phyloP scores from a whole-genome alignment of 257 asterid species.

The Petrea volubilis region DNA sequence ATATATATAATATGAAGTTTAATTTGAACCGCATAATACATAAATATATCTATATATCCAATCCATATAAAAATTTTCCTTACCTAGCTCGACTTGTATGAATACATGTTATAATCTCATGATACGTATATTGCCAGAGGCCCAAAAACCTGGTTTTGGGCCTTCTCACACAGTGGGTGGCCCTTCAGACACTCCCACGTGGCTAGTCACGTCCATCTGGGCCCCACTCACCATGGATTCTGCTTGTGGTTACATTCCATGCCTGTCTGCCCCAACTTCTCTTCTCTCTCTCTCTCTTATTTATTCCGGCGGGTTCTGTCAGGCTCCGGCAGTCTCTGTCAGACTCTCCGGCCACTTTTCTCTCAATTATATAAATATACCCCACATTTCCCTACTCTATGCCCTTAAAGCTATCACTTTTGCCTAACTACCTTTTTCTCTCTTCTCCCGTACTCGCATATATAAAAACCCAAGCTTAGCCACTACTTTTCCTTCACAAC shows the following conservation, averaged over 20 bases:
- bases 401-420: slow-evolving; percentile 4
- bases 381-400: slow-evolving; percentile 25
- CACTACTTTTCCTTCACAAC: slow-evolving; percentile 20
- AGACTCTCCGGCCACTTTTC: slow-evolving; percentile 40
- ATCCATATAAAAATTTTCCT: too few relatives aligned
- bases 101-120: neutral
- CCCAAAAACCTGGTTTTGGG: slow-evolving; percentile 21
- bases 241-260: slow-evolving; percentile 46
- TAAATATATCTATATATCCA: too few relatives aligned
- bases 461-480: slow-evolving; percentile 27
- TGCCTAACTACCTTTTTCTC: slow-evolving; percentile 7
- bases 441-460: neutral
- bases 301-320: slow-evolving; percentile 41
- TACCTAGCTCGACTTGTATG: neutral
- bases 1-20: too few relatives aligned
- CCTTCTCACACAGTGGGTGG: slow-evolving; percentile 24
- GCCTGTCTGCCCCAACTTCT: slow-evolving; percentile 37
- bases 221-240: slow-evolving; percentile 64
- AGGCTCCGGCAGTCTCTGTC: slow-evolving; percentile 43
- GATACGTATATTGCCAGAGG: neutral
- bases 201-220: slow-evolving; percentile 57
- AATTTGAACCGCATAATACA: too few relatives aligned
- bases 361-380: slow-evolving; percentile 29
- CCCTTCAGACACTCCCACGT: slow-evolving; percentile 66
- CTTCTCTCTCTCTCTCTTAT: slow-evolving; percentile 5